Evolutionary conservation across 2,329 filamentous ascomycete species (phyloP).

Genomic region (Talaromyces sp.): DNA sequence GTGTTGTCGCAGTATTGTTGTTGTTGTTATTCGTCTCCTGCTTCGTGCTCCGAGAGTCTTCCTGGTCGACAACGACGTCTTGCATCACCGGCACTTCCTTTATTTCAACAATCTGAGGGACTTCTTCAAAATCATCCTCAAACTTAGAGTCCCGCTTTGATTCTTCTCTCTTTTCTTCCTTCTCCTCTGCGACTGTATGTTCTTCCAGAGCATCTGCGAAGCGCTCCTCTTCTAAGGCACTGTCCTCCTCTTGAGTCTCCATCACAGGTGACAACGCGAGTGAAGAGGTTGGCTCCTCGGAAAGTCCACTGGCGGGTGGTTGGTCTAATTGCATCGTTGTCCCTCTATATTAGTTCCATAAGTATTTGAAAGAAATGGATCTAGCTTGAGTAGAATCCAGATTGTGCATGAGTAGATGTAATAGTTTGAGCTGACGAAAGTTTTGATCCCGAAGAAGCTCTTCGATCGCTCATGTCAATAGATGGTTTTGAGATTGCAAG

Average conservation of each 20-base stretch:
- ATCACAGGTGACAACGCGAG: constrained; percentile 15
- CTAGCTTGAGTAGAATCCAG: background rate
- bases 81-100: constrained; percentile 13
- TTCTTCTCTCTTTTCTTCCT: constrained; percentile 9
- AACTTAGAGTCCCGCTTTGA: constrained; percentile 18
- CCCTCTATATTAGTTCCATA: constrained; percentile 2
- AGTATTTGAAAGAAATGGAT: background rate
- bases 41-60: constrained; percentile 3
- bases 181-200: background rate
- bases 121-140: constrained; percentile 17
- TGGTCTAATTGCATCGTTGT: constrained; percentile 13
- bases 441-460: background rate
- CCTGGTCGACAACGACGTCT: background rate
- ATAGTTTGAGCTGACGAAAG: background rate
- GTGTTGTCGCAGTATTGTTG: background rate
- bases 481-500: background rate
- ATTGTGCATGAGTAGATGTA: background rate
- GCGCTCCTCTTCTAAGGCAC: constrained; percentile 14
- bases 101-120: constrained; percentile 3
- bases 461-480: background rate
- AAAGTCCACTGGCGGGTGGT: background rate
- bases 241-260: constrained; percentile 17
- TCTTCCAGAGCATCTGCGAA: constrained; percentile 18
- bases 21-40: background rate
- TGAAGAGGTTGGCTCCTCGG: background rate